These are phyloP conservation scores for Abrus pulchellus DNA, from an alignment of 306 rosid genomes.

Conservation along the genomic window DNA sequence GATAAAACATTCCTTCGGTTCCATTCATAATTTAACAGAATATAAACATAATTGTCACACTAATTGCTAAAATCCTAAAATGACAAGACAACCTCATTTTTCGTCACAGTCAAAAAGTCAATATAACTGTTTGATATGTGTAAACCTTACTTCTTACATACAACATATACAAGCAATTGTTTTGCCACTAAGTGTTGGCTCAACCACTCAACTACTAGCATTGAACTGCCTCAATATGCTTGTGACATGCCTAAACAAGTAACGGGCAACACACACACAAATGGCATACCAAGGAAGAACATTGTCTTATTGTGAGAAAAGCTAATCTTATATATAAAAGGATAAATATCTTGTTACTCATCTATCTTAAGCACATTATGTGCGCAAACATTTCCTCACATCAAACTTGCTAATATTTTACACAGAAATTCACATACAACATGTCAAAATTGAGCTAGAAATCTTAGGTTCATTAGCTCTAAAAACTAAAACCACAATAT, in stretches of 20 bases:
- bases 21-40: neutral
- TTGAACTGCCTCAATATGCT: neutral
- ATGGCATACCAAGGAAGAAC: neutral
- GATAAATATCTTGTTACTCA: neutral
- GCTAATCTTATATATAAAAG: neutral
- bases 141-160: neutral
- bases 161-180: too few species aligned
- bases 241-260: neutral
- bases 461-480: neutral
- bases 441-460: neutral
- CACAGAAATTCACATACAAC: neutral
- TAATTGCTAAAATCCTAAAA: neutral
- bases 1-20: neutral
- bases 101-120: neutral
- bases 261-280: neutral
- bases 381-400: neutral
- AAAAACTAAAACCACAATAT: neutral
- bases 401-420: neutral
- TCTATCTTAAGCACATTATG: neutral
- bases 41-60: slow-evolving; percentile 14
- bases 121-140: neutral
- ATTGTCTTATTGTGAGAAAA: neutral
- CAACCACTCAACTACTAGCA: slow-evolving; percentile 1
- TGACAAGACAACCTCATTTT: neutral
- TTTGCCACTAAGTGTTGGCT: neutral